phyloP scores from a whole-genome alignment of 2,329 filamentous ascomycete genomes.

The Penicillium sp. region DNA sequence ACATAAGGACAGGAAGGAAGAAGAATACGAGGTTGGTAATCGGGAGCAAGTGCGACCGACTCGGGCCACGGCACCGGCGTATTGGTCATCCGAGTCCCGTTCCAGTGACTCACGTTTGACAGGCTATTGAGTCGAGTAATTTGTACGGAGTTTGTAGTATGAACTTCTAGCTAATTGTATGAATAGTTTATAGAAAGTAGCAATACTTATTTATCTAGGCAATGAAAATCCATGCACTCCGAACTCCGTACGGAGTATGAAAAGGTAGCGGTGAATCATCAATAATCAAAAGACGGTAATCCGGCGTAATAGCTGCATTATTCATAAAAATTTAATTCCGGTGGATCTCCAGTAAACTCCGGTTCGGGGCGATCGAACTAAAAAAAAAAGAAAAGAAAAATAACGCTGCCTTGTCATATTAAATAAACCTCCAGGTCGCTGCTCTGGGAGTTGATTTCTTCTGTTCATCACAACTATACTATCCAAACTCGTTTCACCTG shows the following conservation, averaged over 20 bases:
- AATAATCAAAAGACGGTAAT: background rate
- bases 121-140: background rate
- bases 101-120: slow-evolving; percentile 1
- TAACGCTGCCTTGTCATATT: slow-evolving; percentile 1
- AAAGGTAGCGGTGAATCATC: background rate
- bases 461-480: background rate
- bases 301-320: background rate
- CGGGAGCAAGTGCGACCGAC: slow-evolving; percentile 1
- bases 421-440: slow-evolving; percentile 5
- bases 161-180: too few species aligned
- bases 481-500: background rate
- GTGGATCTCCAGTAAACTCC: slow-evolving; percentile 9
- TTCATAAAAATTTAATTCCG: slow-evolving; percentile 7
- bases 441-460: background rate
- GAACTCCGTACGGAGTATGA: background rate
- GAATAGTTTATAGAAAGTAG: background rate
- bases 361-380: slow-evolving; percentile 7
- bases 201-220: background rate
- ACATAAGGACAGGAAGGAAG: background rate
- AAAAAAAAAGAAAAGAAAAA: background rate
- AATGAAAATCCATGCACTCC: background rate
- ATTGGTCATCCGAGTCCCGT: slow-evolving; percentile 10
- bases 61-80: slow-evolving; percentile 6
- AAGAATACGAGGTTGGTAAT: background rate
- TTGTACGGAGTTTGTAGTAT: background rate